Evolutionary conservation across 352 stramenopile genomes (phyloP), one percentile per base, ranked within the genome.

Genomic region (Pythium myriotylum): DNA sequence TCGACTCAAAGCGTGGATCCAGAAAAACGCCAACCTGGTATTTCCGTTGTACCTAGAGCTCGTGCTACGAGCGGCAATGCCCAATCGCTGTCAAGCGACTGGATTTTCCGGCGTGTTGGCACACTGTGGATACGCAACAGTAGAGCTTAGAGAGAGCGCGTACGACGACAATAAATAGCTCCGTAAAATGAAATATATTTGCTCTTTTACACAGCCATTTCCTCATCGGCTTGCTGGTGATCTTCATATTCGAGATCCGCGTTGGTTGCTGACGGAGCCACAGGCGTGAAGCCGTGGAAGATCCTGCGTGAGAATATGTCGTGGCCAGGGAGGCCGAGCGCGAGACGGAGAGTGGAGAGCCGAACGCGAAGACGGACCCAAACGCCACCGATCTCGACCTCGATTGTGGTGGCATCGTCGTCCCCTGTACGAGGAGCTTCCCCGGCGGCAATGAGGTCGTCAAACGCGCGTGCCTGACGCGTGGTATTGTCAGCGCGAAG

Each of bases 1-100:
- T 1, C 41, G 27, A 4, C 49, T 70, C 10, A 70, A 59, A 17
- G 22, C 29, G 16, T 69, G 56, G 56, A 39, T 63, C 3, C 22
- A 39, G 14, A 10, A 22, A 14, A 45, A 63, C 19, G 46, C 55
- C 6, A 48, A 55, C 16, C 32, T 62, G 5, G 33, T 29, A 3
- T 63, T 63, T 19, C 33, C 20, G 10, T 5, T 45, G 8, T 42
- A 55, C 27, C 56, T 46, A 32, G 35, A 56, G 16, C 17, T 51
- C 16, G 56, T 56, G 43, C 23, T 62, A 5, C 32, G 37, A n/a
- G 55, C 23, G 1, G 55, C 55, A 14, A 47, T 55, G 43, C 55
- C 45, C 12, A 26, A 54, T 13, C 41, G 47, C 24, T 54, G 47
- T n/a, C 20, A 13, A 13, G 27, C 6, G 6, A 41, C 47, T 40